Conservation (phyloP, 805 yeast genomes). For the Metschnikowia corniflorae region DNA sequence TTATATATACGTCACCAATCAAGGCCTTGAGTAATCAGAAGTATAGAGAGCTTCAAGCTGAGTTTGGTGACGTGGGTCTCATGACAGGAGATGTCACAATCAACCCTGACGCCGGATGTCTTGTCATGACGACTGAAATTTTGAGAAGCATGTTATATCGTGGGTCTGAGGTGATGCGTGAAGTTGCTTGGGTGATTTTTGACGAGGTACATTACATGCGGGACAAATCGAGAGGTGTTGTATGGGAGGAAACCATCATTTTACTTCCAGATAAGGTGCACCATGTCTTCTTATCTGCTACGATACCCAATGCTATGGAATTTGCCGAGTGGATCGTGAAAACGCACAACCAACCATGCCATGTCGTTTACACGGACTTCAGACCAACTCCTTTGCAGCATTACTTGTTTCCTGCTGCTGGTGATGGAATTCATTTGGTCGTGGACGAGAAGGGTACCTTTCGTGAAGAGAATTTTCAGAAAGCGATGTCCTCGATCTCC, state of each 20-base stretch:
- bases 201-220: conserved; percentile 99
- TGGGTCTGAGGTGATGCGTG: conserved; percentile 97
- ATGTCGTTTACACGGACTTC: conserved; percentile 96
- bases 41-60: conserved; percentile 86
- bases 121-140: conserved; percentile 99
- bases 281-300: conserved; percentile 90
- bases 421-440: conserved; percentile 95
- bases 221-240: conserved; percentile 97
- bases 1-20: conserved; percentile 92
- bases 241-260: conserved; percentile 98
- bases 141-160: conserved; percentile 92
- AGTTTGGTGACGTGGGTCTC: conserved; percentile 94
- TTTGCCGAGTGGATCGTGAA: conserved; percentile 98
- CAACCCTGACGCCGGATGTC: conserved; percentile 96
- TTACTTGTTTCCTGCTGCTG: conserved; percentile 96
- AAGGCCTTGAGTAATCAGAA: conserved; percentile 94
- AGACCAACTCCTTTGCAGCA: conserved; percentile 99
- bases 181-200: conserved; percentile 97
- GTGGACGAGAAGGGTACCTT: conserved; percentile 96
- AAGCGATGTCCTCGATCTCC: conserved; percentile 92
- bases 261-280: conserved; percentile 94
- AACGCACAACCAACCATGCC: conserved; percentile 94
- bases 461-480: conserved; percentile 96
- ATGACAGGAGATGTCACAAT: conserved; percentile 99
- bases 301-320: conserved; percentile 97